phyloP scores from a whole-genome alignment of 2,329 filamentous ascomycete genomes.

The Davidsoniella virescens region DNA sequence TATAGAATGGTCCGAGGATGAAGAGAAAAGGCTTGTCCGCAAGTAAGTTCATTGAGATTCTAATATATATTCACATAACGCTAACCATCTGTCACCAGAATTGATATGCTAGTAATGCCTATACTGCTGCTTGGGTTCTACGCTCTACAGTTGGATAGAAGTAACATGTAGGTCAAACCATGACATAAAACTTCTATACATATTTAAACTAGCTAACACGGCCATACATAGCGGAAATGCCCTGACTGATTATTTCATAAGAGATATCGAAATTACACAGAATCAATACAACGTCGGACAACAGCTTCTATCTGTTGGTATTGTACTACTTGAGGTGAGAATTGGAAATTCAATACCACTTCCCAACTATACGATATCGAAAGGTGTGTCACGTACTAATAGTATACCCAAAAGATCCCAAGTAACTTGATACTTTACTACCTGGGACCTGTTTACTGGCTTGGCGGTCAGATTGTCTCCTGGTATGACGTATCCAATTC shows the following conservation, averaged over 20 bases:
- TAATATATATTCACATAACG: neutral
- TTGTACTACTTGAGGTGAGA: conserved; percentile 26
- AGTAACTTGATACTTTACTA: conserved; percentile 31
- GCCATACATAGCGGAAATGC: conserved; percentile 22
- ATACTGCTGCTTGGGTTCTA: conserved; percentile 30
- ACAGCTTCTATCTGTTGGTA: conserved; percentile 32
- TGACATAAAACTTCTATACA: too few species aligned
- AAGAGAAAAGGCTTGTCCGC: conserved; percentile 18
- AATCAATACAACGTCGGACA: conserved; percentile 36
- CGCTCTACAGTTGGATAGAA: conserved; percentile 24
- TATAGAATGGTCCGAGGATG: conserved; percentile 18
- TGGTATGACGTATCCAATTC: conserved; percentile 20
- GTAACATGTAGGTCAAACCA: conserved; percentile 20
- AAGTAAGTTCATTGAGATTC: conserved; percentile 15
- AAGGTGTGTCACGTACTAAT: too few species aligned
- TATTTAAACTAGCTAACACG: neutral
- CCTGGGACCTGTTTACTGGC: conserved; percentile 30
- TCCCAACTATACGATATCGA: too few species aligned
- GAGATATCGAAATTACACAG: conserved; percentile 32
- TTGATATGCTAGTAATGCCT: conserved; percentile 29
- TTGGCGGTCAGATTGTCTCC: conserved; percentile 27
- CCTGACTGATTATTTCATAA: conserved; percentile 31
- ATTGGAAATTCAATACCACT: too few species aligned
- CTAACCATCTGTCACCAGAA: conserved; percentile 18
- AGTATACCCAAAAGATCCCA: conserved; percentile 20